Evolutionary conservation across 1,284 basidiomycete species (phyloP).

Genomic region (Ceratobasidium sp.): DNA sequence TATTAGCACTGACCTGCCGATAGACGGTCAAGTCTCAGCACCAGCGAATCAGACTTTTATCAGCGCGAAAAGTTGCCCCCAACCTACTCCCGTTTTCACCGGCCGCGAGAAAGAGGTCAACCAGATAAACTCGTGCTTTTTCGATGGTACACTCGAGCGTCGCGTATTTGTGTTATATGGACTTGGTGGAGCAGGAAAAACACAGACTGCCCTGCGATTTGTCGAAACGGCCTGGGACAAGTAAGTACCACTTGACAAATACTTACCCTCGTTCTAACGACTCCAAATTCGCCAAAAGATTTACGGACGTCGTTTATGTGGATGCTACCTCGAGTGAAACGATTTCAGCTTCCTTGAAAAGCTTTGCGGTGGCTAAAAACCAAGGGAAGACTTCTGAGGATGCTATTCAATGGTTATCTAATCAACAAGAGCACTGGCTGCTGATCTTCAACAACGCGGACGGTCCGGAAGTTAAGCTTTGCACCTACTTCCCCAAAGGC

Average conservation of each 20-base stretch:
- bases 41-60: no score
- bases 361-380: background rate
- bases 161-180: conserved; percentile 25
- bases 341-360: background rate
- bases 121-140: conserved; percentile 2
- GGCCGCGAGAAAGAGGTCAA: conserved; percentile 18
- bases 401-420: conserved; percentile 15
- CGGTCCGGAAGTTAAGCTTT: conserved; percentile 9
- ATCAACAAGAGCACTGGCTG: conserved; percentile 9
- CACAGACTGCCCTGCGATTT: conserved; percentile 1
- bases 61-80: background rate
- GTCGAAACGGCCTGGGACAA: background rate
- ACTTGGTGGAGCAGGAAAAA: conserved; percentile 22
- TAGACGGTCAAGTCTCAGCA: no score
- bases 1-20: no score
- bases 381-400: conserved; percentile 4
- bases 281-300: background rate
- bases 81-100: conserved; percentile 12
- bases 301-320: conserved; percentile 29
- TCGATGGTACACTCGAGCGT: background rate
- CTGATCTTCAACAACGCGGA: conserved; percentile 43
- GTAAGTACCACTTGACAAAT: background rate
- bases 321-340: conserved; percentile 37
- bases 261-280: background rate
- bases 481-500: conserved; percentile 8